Conservation (phyloP, 345 rosid genomes). For the Dipteronia dyeriana region DNA sequence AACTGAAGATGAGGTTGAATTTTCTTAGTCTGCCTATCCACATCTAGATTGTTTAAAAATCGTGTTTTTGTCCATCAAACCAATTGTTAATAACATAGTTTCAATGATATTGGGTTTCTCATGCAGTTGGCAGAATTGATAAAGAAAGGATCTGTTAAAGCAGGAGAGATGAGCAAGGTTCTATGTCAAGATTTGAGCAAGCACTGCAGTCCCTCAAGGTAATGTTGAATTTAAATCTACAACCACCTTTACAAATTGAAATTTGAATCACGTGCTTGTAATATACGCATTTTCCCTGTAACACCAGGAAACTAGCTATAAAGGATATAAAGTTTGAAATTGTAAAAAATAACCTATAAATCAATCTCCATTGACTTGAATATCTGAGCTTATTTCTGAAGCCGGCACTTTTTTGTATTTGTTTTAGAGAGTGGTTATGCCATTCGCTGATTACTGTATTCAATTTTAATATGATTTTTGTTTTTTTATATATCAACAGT, state of each 20-base stretch:
- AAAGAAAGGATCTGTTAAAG: conserved; percentile 70
- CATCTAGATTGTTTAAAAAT: conserved; percentile 15
- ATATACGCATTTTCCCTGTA: background rate
- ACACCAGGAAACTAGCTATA: background rate
- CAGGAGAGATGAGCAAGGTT: conserved; percentile 74
- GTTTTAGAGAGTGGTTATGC: background rate
- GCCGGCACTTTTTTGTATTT: background rate
- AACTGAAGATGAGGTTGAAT: conserved; percentile 88
- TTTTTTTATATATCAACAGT: conserved; percentile 31
- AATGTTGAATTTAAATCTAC: conserved; percentile 12
- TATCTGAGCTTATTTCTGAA: background rate
- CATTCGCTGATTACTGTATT: background rate
- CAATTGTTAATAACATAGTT: background rate
- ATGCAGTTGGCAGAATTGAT: conserved; percentile 70
- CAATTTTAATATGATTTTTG: background rate
- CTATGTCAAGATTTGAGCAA: conserved; percentile 79
- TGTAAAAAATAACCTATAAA: background rate
- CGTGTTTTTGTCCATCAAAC: background rate
- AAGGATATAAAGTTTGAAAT: background rate
- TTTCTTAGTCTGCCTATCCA: conserved; percentile 14
- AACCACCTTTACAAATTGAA: background rate
- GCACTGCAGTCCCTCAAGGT: conserved; percentile 70
- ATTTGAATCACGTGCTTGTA: background rate
- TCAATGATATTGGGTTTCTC: conserved; percentile 11
- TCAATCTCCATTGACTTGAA: background rate